phyloP scores from a whole-genome alignment of 73 alveolate species.

The Paramecium caudatum region DNA sequence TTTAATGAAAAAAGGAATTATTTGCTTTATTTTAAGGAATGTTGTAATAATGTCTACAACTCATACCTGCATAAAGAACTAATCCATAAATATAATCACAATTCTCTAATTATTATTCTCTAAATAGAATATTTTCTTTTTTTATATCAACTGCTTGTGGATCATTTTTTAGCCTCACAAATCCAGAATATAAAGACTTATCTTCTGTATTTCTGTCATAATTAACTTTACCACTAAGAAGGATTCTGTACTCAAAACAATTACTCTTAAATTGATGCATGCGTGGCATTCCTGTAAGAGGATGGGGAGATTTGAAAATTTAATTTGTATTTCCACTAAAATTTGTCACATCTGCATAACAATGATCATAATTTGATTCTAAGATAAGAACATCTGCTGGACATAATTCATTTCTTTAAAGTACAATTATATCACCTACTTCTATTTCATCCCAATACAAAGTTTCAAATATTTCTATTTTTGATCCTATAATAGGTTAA shows the following conservation, averaged over 20 bases:
- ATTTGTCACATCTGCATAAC: slow-evolving; percentile 35
- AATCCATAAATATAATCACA: slow-evolving; percentile 39
- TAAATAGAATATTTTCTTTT: neutral
- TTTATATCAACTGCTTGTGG: slow-evolving; percentile 39
- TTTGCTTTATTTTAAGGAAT: neutral
- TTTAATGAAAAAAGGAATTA: slow-evolving; percentile 11
- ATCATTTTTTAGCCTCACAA: slow-evolving; percentile 33
- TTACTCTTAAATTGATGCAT: neutral
- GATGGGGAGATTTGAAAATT: slow-evolving; percentile 9
- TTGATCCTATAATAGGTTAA: neutral
- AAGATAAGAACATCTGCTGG: slow-evolving; percentile 71
- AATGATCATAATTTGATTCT: slow-evolving; percentile 24
- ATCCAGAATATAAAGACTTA: neutral
- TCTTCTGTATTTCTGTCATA: slow-evolving; percentile 10
- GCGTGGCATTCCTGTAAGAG: slow-evolving; percentile 35
- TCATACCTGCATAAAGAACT: slow-evolving; percentile 41
- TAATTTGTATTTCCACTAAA: slow-evolving; percentile 35
- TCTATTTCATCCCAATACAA: slow-evolving; percentile 65
- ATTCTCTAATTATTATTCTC: slow-evolving; percentile 5
- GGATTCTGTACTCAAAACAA: neutral
- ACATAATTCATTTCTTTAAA: slow-evolving; percentile 62
- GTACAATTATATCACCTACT: slow-evolving; percentile 68
- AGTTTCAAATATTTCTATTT: slow-evolving; percentile 51
- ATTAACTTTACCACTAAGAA: neutral
- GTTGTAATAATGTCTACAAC: neutral